Percentiles rank a stretch among this genome's conserved stretches.
Conservation (phyloP, 2,329 filamentous ascomycete species). For the Alternaria gaisen region DNA sequence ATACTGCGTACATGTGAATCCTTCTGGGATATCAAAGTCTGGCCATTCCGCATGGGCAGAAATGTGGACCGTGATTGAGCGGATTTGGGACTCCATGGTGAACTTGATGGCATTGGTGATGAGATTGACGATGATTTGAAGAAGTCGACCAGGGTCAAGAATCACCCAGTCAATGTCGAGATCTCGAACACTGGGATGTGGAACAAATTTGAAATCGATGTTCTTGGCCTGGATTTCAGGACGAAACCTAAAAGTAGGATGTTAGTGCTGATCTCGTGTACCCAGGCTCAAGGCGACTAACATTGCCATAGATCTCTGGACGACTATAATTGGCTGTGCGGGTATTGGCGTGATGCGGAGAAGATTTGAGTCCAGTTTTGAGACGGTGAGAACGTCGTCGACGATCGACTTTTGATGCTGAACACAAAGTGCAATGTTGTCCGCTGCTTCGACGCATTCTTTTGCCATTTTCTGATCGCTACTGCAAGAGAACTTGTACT, state of each 20-base stretch:
- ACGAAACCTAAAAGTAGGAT: slow-evolving; percentile 25
- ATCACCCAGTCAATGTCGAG: slow-evolving; percentile 52
- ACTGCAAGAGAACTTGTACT: slow-evolving; percentile 24
- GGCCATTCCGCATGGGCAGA: slow-evolving; percentile 48
- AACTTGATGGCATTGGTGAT: slow-evolving; percentile 61
- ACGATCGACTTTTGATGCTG: slow-evolving; percentile 49
- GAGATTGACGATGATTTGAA: slow-evolving; percentile 55
- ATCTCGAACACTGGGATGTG: slow-evolving; percentile 47
- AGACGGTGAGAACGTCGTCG: slow-evolving; percentile 48
- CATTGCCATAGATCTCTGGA: slow-evolving; percentile 49
- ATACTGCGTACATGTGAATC: slow-evolving; percentile 26
- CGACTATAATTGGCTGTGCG: slow-evolving; percentile 47
- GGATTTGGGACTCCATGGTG: slow-evolving; percentile 47
- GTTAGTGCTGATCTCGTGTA: not conserved
- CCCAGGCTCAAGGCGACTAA: slow-evolving; percentile 10
- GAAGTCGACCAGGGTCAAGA: slow-evolving; percentile 53
- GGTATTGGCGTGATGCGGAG: slow-evolving; percentile 50
- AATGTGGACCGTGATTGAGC: slow-evolving; percentile 51
- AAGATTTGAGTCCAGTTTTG: slow-evolving; percentile 43
- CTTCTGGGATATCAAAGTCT: slow-evolving; percentile 21
- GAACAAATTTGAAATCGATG: slow-evolving; percentile 39
- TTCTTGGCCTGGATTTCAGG: slow-evolving; percentile 45
- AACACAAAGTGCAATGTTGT: slow-evolving; percentile 54
- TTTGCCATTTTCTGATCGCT: slow-evolving; percentile 25
- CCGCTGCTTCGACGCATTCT: slow-evolving; percentile 43